Evolutionary conservation across 2,329 filamentous ascomycete species (phyloP).

Genomic region (Diplocarpon mali): DNA sequence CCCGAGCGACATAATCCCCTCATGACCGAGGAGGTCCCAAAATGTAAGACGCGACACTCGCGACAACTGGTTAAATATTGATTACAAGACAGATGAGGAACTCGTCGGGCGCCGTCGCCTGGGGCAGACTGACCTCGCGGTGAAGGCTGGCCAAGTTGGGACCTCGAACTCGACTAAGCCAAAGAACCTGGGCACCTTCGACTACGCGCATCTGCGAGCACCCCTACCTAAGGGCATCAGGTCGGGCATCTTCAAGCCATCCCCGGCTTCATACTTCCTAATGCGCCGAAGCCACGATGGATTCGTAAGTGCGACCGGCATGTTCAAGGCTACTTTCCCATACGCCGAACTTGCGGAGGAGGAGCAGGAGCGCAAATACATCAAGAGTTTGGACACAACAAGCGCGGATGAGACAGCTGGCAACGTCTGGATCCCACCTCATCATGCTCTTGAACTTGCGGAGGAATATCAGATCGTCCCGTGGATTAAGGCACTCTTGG

Average conservation of each 20-base stretch:
- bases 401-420: slow-evolving; percentile 89
- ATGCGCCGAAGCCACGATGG: slow-evolving; percentile 86
- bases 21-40: slow-evolving; percentile 51
- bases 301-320: slow-evolving; percentile 75
- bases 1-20: slow-evolving; percentile 55
- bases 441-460: slow-evolving; percentile 68
- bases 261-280: slow-evolving; percentile 86
- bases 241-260: slow-evolving; percentile 82
- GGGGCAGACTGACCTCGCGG: slow-evolving; percentile 81
- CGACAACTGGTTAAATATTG: slow-evolving; percentile 13
- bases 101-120: slow-evolving; percentile 69
- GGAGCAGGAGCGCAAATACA: slow-evolving; percentile 65
- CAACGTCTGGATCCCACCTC: slow-evolving; percentile 89
- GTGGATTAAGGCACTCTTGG: slow-evolving; percentile 89
- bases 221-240: slow-evolving; percentile 84
- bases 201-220: slow-evolving; percentile 91
- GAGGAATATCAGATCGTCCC: slow-evolving; percentile 75
- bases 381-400: slow-evolving; percentile 72
- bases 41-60: slow-evolving; percentile 40
- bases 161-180: slow-evolving; percentile 61
- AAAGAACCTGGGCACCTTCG: slow-evolving; percentile 70
- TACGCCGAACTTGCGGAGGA: slow-evolving; percentile 65
- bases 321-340: slow-evolving; percentile 86
- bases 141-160: slow-evolving; percentile 66
- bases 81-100: slow-evolving; percentile 21